Percentiles rank a stretch among this genome's conserved stretches.
Conservation (phyloP, 495 filamentous ascomycete genomes). For the Penicillium salamii region DNA sequence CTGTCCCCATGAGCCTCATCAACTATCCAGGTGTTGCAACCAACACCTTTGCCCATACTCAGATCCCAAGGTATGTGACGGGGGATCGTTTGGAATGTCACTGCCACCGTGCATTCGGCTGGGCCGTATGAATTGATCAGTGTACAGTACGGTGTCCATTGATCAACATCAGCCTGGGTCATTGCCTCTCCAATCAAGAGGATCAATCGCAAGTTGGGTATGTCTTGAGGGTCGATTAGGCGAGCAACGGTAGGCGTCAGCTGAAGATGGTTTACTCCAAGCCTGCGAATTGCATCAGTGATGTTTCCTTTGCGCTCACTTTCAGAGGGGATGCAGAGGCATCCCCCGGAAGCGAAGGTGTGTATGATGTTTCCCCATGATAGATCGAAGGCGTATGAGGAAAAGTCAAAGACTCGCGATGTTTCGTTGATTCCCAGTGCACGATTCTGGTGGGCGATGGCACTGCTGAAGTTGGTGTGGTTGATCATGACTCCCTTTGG, state of each 20-base stretch:
- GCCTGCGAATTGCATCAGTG: neutral
- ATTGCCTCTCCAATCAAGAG: slow-evolving; percentile 46
- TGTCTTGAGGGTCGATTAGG: neutral
- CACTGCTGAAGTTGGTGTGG: neutral
- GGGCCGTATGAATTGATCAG: slow-evolving; percentile 18
- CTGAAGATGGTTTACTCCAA: neutral
- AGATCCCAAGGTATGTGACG: neutral
- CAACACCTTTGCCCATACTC: neutral
- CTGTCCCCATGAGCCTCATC: slow-evolving; percentile 43
- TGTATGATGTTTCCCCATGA: neutral
- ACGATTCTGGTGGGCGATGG: neutral
- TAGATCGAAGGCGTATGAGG: slow-evolving; percentile 12
- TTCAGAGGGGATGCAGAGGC: slow-evolving; percentile 6
- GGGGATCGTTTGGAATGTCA: slow-evolving; percentile 9
- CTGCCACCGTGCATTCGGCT: slow-evolving; percentile 13
- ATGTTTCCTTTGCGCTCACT: neutral
- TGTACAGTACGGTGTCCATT: neutral
- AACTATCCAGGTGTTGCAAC: slow-evolving; percentile 43
- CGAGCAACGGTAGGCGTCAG: neutral
- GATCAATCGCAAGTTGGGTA: neutral
- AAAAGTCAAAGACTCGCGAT: slow-evolving; percentile 4
- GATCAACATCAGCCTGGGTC: slow-evolving; percentile 1
- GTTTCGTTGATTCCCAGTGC: neutral
- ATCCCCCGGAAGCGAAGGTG: slow-evolving; percentile 1
- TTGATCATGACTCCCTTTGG: neutral